phyloP scores from a whole-genome alignment of 192 early-diverging fungal genomes.

The Gryganskiella cystojenkinii region DNA sequence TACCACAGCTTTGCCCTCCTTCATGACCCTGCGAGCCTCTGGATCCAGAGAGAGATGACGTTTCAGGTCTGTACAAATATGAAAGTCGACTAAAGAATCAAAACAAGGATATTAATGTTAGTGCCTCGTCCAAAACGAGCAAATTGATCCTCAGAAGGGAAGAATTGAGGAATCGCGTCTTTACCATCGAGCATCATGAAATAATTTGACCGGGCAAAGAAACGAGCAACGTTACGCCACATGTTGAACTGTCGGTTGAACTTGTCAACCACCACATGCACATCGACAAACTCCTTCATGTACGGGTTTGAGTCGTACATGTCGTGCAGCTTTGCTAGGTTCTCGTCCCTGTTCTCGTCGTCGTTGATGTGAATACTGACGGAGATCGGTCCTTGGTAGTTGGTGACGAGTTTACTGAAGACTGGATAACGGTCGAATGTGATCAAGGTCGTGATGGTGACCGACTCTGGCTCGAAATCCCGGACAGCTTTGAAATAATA shows the following conservation, averaged over 20 bases:
- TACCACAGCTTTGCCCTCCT: slow-evolving; percentile 56
- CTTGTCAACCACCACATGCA: slow-evolving; percentile 68
- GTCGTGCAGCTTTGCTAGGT: slow-evolving; percentile 56
- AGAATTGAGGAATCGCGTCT: not conserved
- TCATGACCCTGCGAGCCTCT: slow-evolving; percentile 48
- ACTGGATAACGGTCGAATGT: slow-evolving; percentile 56
- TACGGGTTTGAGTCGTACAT: slow-evolving; percentile 59
- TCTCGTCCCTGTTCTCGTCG: slow-evolving; percentile 53
- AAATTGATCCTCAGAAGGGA: not conserved
- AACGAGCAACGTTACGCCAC: slow-evolving; percentile 72
- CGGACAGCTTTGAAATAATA: slow-evolving; percentile 64
- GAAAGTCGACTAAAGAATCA: slow-evolving; percentile 56
- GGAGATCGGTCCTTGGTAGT: slow-evolving; percentile 61
- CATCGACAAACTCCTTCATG: slow-evolving; percentile 62
- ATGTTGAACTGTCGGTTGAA: slow-evolving; percentile 72
- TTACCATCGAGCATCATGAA: slow-evolving; percentile 68
- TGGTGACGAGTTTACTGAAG: slow-evolving; percentile 50
- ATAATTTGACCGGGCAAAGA: slow-evolving; percentile 69
- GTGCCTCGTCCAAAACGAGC: not conserved
- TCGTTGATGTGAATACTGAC: slow-evolving; percentile 68
- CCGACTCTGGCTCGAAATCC: slow-evolving; percentile 59
- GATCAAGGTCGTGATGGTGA: slow-evolving; percentile 67
- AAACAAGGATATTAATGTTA: not conserved
- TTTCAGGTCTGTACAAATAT: slow-evolving; percentile 65
- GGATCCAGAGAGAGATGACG: slow-evolving; percentile 46